Evolutionary conservation across 140 eudicot genomes (phyloP).

Genomic region (Ambrosia hybrid): DNA sequence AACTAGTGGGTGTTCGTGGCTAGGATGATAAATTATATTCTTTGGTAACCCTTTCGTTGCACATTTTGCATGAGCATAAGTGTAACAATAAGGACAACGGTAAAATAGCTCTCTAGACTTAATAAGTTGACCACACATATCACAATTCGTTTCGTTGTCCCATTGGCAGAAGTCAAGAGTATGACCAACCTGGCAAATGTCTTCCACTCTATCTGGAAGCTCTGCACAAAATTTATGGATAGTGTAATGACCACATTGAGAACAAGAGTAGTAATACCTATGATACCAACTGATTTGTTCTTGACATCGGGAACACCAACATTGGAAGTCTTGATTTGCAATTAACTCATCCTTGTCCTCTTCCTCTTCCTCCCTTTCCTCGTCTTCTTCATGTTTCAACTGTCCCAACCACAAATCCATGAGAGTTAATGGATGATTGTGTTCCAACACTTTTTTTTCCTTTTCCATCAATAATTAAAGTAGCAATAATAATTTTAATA

Average conservation of each 20-base stretch:
- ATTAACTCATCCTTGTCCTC: neutral
- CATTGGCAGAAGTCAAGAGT: too few relatives aligned
- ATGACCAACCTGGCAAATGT: neutral
- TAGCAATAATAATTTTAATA: neutral
- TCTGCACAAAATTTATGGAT: slow-evolving; percentile 13
- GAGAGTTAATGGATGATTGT: neutral
- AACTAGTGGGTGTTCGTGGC: neutral
- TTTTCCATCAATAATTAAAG: neutral
- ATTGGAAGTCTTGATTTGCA: neutral
- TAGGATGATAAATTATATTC: neutral
- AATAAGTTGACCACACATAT: neutral
- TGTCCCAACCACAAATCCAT: neutral
- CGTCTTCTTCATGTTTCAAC: neutral
- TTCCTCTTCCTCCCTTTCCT: neutral
- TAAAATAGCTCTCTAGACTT: neutral
- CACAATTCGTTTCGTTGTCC: neutral
- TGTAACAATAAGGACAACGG: neutral
- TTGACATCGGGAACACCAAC: neutral
- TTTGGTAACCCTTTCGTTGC: neutral
- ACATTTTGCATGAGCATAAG: neutral
- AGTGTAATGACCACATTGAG: neutral
- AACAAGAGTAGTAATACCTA: slow-evolving; percentile 1
- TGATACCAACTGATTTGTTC: slow-evolving; percentile 11
- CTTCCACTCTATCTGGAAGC: neutral
- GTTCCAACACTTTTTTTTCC: neutral